Percentiles rank a stretch among this genome's conserved stretches.
These are phyloP conservation scores for Parasitella parasitica DNA, from an alignment of 371 early-diverging fungal species.

Conservation along the genomic window DNA sequence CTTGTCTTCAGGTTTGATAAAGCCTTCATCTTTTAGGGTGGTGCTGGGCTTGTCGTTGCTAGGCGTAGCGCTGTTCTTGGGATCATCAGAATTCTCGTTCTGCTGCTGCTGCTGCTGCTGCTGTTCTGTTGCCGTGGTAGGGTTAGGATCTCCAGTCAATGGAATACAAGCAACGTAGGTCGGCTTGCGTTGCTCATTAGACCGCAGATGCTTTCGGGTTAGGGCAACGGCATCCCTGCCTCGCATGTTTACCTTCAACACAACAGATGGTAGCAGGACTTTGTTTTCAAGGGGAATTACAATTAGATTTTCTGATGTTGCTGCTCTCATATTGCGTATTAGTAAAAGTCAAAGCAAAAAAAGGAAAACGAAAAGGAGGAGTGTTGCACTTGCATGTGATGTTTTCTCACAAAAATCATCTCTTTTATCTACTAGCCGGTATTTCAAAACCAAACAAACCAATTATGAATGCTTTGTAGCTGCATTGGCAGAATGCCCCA, in stretches of 20 bases:
- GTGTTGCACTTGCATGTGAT: slow-evolving; percentile 1
- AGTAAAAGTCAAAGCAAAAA: too few species aligned
- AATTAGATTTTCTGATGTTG: slow-evolving; percentile 18
- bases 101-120: not conserved
- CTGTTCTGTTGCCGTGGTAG: not conserved
- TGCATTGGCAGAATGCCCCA: too few species aligned
- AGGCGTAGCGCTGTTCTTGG: not conserved
- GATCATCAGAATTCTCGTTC: not conserved
- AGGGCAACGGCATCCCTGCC: slow-evolving; percentile 40
- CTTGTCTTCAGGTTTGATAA: slow-evolving; percentile 18
- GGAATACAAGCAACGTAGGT: slow-evolving; percentile 45
- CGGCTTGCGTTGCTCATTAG: slow-evolving; percentile 30
- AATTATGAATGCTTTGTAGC: too few species aligned
- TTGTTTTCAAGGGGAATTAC: slow-evolving; percentile 44
- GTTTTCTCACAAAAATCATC: not conserved
- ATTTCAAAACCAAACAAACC: too few species aligned
- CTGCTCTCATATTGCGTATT: not conserved
- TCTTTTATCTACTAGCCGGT: too few species aligned
- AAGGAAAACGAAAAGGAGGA: not conserved
- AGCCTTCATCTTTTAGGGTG: slow-evolving; percentile 19
- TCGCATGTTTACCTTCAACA: slow-evolving; percentile 34
- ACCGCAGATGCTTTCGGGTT: slow-evolving; percentile 26
- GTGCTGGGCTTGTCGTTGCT: slow-evolving; percentile 3
- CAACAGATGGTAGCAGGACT: slow-evolving; percentile 49
- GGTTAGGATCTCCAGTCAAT: not conserved